Evolutionary conservation across 306 rosid genomes (phyloP).

Genomic region (Vigna angularis): DNA sequence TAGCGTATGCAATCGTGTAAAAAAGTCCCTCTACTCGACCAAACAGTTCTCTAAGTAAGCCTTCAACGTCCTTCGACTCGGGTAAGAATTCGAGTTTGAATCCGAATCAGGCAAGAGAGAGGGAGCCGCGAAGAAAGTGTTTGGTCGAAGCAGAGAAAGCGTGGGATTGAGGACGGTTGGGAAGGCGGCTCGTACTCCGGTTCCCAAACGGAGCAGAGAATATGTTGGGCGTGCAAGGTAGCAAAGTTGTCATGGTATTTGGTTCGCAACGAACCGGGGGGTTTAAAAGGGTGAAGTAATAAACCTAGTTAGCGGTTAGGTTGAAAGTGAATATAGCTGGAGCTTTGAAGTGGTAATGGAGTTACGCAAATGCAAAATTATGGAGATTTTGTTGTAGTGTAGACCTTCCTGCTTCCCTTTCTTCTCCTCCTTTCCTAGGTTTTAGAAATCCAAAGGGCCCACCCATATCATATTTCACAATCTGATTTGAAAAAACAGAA

Average conservation of each 20-base stretch:
- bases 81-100: slow-evolving; percentile 64
- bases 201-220: slow-evolving; percentile 53
- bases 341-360: slow-evolving; percentile 9
- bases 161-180: slow-evolving; percentile 51
- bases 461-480: background rate
- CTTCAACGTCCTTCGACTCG: slow-evolving; percentile 61
- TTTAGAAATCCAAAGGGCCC: slow-evolving; percentile 22
- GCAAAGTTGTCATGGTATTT: slow-evolving; percentile 60
- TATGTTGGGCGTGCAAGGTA: slow-evolving; percentile 55
- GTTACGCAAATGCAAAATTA: background rate
- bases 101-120: slow-evolving; percentile 62
- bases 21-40: slow-evolving; percentile 75
- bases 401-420: background rate
- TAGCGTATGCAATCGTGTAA: slow-evolving; percentile 88
- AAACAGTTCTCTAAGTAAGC: slow-evolving; percentile 57
- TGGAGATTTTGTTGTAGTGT: slow-evolving; percentile 23
- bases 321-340: background rate
- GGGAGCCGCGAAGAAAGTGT: slow-evolving; percentile 67
- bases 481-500: too few species aligned
- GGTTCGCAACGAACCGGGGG: slow-evolving; percentile 26
- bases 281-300: background rate
- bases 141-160: slow-evolving; percentile 40
- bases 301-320: background rate
- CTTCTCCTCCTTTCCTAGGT: slow-evolving; percentile 21
- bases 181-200: slow-evolving; percentile 51